Percentiles rank a stretch among this genome's conserved stretches.
Conservation (phyloP, 148 eudicot species). For the Rhododendron ferrugineum region DNA sequence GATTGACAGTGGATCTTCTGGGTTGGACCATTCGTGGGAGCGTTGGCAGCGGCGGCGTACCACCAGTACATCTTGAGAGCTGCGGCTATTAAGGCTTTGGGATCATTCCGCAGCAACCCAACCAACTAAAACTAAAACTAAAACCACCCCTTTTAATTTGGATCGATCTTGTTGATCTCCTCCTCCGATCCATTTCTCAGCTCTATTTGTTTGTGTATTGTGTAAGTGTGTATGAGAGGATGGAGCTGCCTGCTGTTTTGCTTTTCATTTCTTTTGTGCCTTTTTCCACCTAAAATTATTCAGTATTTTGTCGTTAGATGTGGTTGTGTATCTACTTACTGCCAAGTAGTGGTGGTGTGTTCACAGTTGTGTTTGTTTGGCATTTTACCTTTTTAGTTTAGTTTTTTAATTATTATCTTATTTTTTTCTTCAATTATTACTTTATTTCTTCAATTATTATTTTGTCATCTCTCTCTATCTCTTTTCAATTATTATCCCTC, state of each 20-base stretch:
- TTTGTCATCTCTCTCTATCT: too few relatives aligned
- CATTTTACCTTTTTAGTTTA: too few relatives aligned
- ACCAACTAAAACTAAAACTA: constrained; percentile 44
- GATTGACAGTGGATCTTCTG: constrained; percentile 85
- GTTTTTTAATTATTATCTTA: too few relatives aligned
- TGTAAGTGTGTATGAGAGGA: neutral
- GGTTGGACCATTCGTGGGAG: constrained; percentile 93
- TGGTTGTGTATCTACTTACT: neutral
- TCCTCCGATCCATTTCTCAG: neutral
- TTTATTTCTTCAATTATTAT: too few relatives aligned
- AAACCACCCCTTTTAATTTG: neutral
- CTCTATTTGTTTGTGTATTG: neutral
- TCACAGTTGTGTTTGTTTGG: too few relatives aligned
- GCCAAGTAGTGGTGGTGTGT: neutral
- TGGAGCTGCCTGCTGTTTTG: neutral
- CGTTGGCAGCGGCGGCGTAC: constrained; percentile 78
- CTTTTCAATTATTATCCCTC: too few relatives aligned
- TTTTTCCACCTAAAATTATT: neutral
- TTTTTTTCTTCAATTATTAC: too few relatives aligned
- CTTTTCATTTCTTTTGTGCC: neutral
- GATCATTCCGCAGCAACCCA: constrained; percentile 89
- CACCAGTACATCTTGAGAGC: constrained; percentile 92
- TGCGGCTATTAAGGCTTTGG: constrained; percentile 79
- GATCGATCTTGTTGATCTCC: neutral
- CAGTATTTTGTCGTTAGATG: neutral